Conservation (phyloP, 2,329 filamentous ascomycete genomes). For the Akanthomyces lecanii region DNA sequence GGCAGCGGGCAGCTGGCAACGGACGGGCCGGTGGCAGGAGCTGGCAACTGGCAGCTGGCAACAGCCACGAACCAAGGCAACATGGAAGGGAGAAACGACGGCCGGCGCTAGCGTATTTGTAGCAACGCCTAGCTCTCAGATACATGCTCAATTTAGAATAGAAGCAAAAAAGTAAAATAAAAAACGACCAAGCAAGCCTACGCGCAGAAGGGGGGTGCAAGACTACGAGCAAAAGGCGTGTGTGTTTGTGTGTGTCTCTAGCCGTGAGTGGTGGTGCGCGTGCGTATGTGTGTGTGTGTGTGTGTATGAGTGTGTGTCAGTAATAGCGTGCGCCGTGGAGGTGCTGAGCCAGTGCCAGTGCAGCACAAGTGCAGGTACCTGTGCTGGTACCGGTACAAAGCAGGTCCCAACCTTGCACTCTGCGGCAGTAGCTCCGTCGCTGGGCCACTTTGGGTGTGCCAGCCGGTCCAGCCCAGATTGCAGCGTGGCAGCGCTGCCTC, state of each 20-base stretch:
- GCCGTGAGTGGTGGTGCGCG: background rate
- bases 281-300: conserved; percentile 2
- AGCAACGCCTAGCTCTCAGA: background rate
- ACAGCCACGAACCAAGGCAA: background rate
- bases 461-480: conserved; percentile 12
- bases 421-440: conserved; percentile 9
- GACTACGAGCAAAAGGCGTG: conserved; percentile 6
- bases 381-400: conserved; percentile 9
- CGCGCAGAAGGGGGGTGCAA: conserved; percentile 1
- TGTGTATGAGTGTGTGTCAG: conserved; percentile 2
- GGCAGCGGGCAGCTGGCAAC: background rate
- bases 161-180: background rate
- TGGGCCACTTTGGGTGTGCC: conserved; percentile 8
- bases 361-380: conserved; percentile 5
- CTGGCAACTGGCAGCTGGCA: background rate
- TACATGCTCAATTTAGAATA: background rate
- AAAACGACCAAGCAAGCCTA: background rate
- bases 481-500: conserved; percentile 14
- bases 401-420: background rate
- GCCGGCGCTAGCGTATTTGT: background rate
- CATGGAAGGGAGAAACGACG: background rate
- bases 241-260: conserved; percentile 5
- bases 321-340: background rate
- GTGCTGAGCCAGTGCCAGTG: background rate
- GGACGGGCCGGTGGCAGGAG: background rate